Evolutionary conservation across 2,329 filamentous ascomycete genomes (phyloP), one percentile per base, ranked within the genome.

Genomic region (Hymenoscyphus scutula): DNA sequence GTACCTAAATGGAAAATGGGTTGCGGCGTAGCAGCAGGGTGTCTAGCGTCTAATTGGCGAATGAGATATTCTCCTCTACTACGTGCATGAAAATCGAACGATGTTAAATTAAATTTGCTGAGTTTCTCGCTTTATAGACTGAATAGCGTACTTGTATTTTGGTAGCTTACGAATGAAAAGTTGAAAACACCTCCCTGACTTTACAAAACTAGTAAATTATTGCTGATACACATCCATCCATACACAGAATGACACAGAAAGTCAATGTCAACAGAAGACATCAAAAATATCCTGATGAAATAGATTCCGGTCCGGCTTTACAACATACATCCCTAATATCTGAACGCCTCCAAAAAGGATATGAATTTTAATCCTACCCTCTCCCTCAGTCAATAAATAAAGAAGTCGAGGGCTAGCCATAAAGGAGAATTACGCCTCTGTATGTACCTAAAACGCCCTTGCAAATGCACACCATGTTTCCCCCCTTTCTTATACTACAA

Each of bases 401-500:
- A 60, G 13, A 45, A 19, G 19, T 11, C 11, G 8, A 55, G n/a
- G 34, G 19, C 13, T 29, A 17, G 23, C 41, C 23, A 30, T 60
- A 7, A 58, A 53, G 53, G n/a, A n/a, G 25, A 62, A 59, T 58
- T 66, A 34, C 59, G 60, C 30, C 23, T 51, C 17, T 61, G 56
- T 63, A 65, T 63, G 27, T 63, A 64, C 58, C 63, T 34, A 63
- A 34, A 30, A 64, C 58, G 62, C 64, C 62, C 23, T 45, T 38
- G 15, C 45, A 57, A 59, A 59, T 56, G 53, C 56, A n/a, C 25
- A 23, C 23, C 29, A 25, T 23, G n/a, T 61, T 53, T n/a, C n/a
- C n/a, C 58, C 23, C 58, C 23, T 59, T 56, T 41, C n/a, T 54
- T 70, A 73, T 65, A 73, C 69, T 64, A 71, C 63, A 67, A 72